Percentiles rank a stretch among this genome's conserved stretches.
phyloP scores from a whole-genome alignment of 2,329 filamentous ascomycete genomes.

The Pseudocercospora pini-densiflorae region DNA sequence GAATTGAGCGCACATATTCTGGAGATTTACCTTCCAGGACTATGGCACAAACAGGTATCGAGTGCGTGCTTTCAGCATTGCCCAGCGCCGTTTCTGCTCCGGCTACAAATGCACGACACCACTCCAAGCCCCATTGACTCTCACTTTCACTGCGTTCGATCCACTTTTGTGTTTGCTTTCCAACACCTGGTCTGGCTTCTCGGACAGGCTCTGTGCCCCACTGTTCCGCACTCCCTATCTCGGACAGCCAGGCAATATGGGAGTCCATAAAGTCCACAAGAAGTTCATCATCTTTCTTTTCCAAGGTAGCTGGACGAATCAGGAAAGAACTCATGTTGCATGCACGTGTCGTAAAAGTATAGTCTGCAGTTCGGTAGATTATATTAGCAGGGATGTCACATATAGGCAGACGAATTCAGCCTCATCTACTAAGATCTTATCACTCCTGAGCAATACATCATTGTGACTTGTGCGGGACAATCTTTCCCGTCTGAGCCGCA shows the following conservation, averaged over 20 bases:
- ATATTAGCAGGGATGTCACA: conserved; percentile 26
- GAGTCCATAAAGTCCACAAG: conserved; percentile 27
- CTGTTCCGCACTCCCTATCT: conserved; percentile 25
- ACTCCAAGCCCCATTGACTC: conserved; percentile 15
- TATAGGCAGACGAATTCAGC: neutral
- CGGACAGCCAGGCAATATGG: conserved; percentile 23
- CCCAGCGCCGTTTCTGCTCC: conserved; percentile 15
- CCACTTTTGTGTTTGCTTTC: conserved; percentile 12
- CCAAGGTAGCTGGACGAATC: conserved; percentile 24
- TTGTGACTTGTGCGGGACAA: neutral
- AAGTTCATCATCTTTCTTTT: conserved; percentile 17
- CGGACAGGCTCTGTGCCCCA: conserved; percentile 24
- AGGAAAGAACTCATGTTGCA: conserved; percentile 14
- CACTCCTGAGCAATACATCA: neutral
- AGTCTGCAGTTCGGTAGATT: neutral
- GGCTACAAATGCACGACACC: conserved; percentile 22
- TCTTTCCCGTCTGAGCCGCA: neutral
- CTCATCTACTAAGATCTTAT: neutral
- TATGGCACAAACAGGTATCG: conserved; percentile 21
- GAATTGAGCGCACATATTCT: conserved; percentile 53
- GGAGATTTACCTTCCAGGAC: conserved; percentile 18
- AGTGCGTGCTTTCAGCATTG: conserved; percentile 1
- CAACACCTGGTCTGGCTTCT: conserved; percentile 1
- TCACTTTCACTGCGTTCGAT: conserved; percentile 23
- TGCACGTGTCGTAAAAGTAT: neutral